Base-by-base conservation (phyloP, 345 rosid genomes). In the Cardamine resedifolia region DNA sequence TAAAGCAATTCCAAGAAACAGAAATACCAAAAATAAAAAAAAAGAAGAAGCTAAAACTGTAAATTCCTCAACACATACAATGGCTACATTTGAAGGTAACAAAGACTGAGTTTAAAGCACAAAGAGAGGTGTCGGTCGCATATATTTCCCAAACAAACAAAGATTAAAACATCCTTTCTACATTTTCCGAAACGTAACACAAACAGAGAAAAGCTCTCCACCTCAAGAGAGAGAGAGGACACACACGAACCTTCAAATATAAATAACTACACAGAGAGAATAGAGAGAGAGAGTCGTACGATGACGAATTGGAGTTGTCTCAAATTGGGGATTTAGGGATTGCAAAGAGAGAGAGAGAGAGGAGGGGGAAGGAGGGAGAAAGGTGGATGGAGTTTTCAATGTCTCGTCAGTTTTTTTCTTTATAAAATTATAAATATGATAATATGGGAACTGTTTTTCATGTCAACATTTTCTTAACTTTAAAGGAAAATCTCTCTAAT, bases 261-360 rank as follows among this genome's bases (percentile, higher is more conserved):
- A 51, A 43, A 6, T 43, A 30, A 57, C 38, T 12, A 57, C 45
- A 75, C 6, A 48, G 18, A 66, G 45, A 28, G 15, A 1, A 56
- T 67, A 62, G 34, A 30, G 33, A 66, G 50, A 56, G 45, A 44
- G 73, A 45, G 47, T 23, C 52, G 70, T 79, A 75, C 64, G 59
- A 73, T 52, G 4, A 58, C 55, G 73, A 49, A 65, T 60, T 36
- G 64, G 48, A 59, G 31, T 3, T 30, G 51, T 70, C 38, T 16
- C 45, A 36, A 63, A 36, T 49, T 34, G 67, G 73, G 76, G 48
- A 56, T 47, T 78, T 75, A 80, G 79, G 85, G 85, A 59, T 80
- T 58, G 77, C 68, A 66, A 6, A 43, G 69, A 44, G 19, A 58
- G 58, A 73, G 45, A 38, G 26, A 58, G 11, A 24, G 34, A 12